Conservation (phyloP, 257 asterid species). For the Paulownia fortunei region DNA sequence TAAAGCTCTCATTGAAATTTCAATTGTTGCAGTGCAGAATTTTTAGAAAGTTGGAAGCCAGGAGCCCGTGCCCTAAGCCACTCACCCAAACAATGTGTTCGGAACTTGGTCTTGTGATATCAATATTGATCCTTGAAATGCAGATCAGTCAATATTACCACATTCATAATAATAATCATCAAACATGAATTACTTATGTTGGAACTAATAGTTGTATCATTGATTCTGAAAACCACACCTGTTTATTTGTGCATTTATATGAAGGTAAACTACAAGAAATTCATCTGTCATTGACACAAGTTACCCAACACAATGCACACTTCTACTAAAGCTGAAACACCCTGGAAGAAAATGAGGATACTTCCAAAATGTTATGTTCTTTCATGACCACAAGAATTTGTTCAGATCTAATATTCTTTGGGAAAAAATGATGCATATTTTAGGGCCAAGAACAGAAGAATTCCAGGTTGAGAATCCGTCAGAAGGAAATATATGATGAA, state of each 20-base stretch:
- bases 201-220: neutral
- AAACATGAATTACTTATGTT: neutral
- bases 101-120: neutral
- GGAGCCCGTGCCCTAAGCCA: conserved; percentile 1
- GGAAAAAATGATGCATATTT: neutral
- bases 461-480: neutral
- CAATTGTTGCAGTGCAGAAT: neutral
- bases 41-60: neutral
- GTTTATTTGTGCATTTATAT: neutral
- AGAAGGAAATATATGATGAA: conserved; percentile 3
- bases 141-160: neutral
- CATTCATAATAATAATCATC: neutral
- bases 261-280: neutral
- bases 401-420: neutral
- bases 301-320: neutral
- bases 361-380: neutral
- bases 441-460: neutral
- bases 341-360: neutral
- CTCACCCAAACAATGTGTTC: neutral
- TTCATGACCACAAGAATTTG: neutral
- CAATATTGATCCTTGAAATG: conserved; percentile 1
- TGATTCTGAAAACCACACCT: neutral
- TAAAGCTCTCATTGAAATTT: neutral
- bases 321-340: neutral
- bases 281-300: neutral